A percentile compares a stretch with the other conserved stretches of the same genome.
phyloP scores from a whole-genome alignment of 2,329 filamentous ascomycete genomes.

The Nemania sp. region DNA sequence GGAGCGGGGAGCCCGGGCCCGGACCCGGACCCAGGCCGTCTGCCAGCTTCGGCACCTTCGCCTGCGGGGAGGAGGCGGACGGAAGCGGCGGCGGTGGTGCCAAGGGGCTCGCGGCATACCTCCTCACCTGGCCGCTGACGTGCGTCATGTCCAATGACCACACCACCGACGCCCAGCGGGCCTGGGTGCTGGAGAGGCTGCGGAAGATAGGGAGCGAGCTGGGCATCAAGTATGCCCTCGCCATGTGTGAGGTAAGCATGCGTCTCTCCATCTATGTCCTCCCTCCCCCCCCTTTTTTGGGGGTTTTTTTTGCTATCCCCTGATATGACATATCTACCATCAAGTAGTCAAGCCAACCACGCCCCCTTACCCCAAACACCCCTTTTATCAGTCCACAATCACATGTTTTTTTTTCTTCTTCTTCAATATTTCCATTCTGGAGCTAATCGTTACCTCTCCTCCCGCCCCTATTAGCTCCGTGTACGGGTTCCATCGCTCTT shows the following conservation, averaged over 20 bases:
- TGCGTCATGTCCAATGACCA: conserved; percentile 61
- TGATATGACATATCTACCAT: no score
- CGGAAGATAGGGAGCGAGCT: conserved; percentile 59
- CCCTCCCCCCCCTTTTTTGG: no score
- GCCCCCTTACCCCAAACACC: no score
- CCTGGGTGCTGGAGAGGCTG: conserved; percentile 59
- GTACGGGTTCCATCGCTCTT: conserved; percentile 66
- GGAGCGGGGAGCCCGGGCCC: no score
- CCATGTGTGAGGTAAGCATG: conserved; percentile 54
- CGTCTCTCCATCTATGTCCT: conserved; percentile 8
- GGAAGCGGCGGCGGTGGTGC: conserved; percentile 42
- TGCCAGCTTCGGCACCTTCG: conserved; percentile 51
- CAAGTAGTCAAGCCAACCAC: no score
- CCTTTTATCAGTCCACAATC: no score
- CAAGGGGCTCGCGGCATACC: conserved; percentile 63
- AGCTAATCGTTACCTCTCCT: neutral
- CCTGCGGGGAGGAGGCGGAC: conserved; percentile 56
- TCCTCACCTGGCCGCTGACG: conserved; percentile 63
- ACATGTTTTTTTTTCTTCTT: no score
- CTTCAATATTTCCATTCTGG: no score
- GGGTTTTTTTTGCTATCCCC: no score
- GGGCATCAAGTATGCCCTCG: conserved; percentile 62
- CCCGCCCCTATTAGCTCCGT: conserved; percentile 51
- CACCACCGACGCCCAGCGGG: conserved; percentile 60
- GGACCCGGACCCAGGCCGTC: neutral